phyloP scores from a whole-genome alignment of 1,284 basidiomycete genomes.

The Trametes polyzona region DNA sequence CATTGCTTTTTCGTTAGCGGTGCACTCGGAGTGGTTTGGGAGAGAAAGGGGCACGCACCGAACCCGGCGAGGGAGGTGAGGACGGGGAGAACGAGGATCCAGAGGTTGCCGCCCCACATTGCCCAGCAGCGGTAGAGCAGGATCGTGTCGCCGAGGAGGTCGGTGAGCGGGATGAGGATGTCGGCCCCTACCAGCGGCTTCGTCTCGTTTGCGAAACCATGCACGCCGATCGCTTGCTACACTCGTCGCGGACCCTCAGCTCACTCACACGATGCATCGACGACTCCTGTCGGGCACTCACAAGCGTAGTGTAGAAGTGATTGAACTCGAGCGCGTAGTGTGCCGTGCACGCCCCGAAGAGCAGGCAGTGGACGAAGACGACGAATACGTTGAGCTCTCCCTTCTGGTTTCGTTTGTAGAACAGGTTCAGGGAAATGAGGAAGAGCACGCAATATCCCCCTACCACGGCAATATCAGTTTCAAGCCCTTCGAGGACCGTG shows the following conservation, averaged over 20 bases:
- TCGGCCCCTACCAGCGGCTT: slow-evolving; percentile 32
- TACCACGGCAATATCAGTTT: neutral
- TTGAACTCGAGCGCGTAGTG: slow-evolving; percentile 43
- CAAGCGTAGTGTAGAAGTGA: slow-evolving; percentile 38
- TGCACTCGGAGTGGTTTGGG: neutral
- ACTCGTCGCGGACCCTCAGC: neutral
- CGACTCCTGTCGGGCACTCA: slow-evolving; percentile 19
- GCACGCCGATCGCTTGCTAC: neutral
- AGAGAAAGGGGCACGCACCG: slow-evolving; percentile 31
- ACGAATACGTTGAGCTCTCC: slow-evolving; percentile 8
- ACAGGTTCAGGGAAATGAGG: slow-evolving; percentile 23
- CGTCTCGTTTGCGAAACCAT: slow-evolving; percentile 36
- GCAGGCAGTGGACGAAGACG: slow-evolving; percentile 33
- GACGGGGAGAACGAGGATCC: slow-evolving; percentile 36
- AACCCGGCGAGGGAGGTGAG: slow-evolving; percentile 37
- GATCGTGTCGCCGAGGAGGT: slow-evolving; percentile 40
- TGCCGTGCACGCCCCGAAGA: slow-evolving; percentile 39
- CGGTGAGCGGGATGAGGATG: slow-evolving; percentile 39
- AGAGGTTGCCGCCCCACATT: slow-evolving; percentile 37
- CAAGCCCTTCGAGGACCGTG: too few relatives aligned
- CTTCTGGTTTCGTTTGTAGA: neutral
- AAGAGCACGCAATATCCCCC: slow-evolving; percentile 14
- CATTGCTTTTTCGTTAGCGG: too few relatives aligned
- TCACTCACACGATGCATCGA: neutral
- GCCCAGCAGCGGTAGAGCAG: slow-evolving; percentile 46